phyloP scores from a whole-genome alignment of 768 basidiomycete genomes.

The Boletus edulis region DNA sequence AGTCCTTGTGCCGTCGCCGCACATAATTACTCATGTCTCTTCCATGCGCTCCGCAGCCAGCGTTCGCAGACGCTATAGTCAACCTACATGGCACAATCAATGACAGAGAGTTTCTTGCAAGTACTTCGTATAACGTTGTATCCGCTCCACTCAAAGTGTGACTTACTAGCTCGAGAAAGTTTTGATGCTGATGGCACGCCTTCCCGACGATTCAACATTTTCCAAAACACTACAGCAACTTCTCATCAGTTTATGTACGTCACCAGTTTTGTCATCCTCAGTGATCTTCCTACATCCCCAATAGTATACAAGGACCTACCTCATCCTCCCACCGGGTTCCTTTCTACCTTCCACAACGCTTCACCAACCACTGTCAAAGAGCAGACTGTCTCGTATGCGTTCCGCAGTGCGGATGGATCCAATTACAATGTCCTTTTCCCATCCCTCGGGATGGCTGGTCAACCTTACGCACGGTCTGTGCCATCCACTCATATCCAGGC shows the following conservation, averaged over 20 bases:
- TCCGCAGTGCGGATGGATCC: slow-evolving; percentile 58
- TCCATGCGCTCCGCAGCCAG: slow-evolving; percentile 35
- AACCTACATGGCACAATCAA: slow-evolving; percentile 44
- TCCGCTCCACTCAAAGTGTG: slow-evolving; percentile 3
- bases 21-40: not conserved
- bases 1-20: not conserved
- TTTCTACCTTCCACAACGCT: slow-evolving; percentile 26
- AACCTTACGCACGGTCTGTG: slow-evolving; percentile 69
- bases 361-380: not conserved
- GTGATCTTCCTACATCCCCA: not conserved
- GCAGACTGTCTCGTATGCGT: slow-evolving; percentile 44
- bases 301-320: slow-evolving; percentile 79
- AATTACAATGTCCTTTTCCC: slow-evolving; percentile 57
- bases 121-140: slow-evolving; percentile 16
- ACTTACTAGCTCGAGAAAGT: slow-evolving; percentile 62
- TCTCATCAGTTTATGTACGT: slow-evolving; percentile 57
- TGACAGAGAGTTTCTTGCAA: slow-evolving; percentile 60
- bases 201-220: slow-evolving; percentile 31
- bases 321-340: slow-evolving; percentile 62
- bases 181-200: slow-evolving; percentile 57
- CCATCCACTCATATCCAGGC: slow-evolving; percentile 45
- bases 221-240: slow-evolving; percentile 43
- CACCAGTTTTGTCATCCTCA: not conserved
- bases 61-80: slow-evolving; percentile 46
- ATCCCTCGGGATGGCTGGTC: slow-evolving; percentile 54